A percentile compares a stretch with the other conserved stretches of the same genome.
Evolutionary conservation across 345 rosid species (phyloP).

Genomic region (Ricinus communis): DNA sequence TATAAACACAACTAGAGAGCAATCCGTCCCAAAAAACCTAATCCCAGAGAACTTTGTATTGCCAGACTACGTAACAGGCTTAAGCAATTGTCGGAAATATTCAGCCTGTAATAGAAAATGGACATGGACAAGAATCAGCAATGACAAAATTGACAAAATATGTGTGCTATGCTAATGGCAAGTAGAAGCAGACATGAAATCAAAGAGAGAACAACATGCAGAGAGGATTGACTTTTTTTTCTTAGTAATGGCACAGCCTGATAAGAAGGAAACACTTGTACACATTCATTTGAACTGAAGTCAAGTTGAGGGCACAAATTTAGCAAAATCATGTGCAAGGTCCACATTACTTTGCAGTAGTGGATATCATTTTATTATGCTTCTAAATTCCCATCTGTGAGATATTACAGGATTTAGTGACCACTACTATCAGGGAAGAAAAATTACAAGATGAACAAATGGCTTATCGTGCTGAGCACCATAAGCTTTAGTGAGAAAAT

Average conservation of each 20-base stretch:
- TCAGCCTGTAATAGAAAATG: slow-evolving; percentile 63
- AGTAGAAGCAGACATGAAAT: not conserved
- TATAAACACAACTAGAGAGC: slow-evolving; percentile 41
- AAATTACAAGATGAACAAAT: not conserved
- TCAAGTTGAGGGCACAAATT: not conserved
- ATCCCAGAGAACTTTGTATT: slow-evolving; percentile 17
- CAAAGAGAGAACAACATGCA: not conserved
- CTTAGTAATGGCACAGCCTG: not conserved
- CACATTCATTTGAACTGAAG: not conserved
- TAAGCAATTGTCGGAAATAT: slow-evolving; percentile 94
- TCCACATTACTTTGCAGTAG: not conserved
- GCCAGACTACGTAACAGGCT: slow-evolving; percentile 91
- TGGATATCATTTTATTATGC: not conserved
- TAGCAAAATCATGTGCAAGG: no score
- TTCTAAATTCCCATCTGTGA: not conserved
- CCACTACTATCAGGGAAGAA: not conserved
- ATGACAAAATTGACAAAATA: not conserved
- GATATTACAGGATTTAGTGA: not conserved
- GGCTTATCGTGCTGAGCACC: not conserved
- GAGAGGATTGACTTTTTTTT: not conserved
- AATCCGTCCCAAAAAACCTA: slow-evolving; percentile 40
- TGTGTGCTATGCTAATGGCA: not conserved
- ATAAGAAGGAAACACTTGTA: not conserved
- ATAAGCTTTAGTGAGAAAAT: not conserved
- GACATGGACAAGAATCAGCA: slow-evolving; percentile 1